Evolutionary conservation across 179 eudicot genomes (phyloP), one percentile per base, ranked within the genome.

Genomic region (Patellifolia procumbens): DNA sequence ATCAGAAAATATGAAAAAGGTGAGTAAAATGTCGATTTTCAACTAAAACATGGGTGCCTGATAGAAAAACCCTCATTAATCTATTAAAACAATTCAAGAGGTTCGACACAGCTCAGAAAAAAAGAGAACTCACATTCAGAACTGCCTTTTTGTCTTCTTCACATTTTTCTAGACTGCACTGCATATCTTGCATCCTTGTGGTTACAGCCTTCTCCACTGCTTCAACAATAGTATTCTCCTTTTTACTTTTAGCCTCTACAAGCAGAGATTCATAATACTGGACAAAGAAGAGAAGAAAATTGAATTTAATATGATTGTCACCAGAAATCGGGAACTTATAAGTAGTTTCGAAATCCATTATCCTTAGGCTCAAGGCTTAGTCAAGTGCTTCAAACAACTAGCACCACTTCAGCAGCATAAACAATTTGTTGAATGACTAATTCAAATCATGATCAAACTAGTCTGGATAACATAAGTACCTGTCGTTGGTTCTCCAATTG

Each of bases 401-500:
- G 45, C 68, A 29, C 68, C 56, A 60, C 3, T 60, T 74, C 19
- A 61, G 29, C 68, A 45, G 31, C 26, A 17, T 1, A 45, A 55
- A 49, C 35, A 31, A 53, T 8, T 52, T 8, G 7, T 12, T 35
- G 17, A 9, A 16, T 26, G 17, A 63, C 19, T 62, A 8, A 29
- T 32, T 48, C n/a, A 45, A 26, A 51, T 52, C 35, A 66, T 67
- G 59, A 61, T 8, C 20, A 58, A 60, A 37, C 55, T 24, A 64
- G 46, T 1, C 37, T 13, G 43, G 60, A 24, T 66, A n/a, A 26
- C 64, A 68, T 19, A 61, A 32, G 76, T 76, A 94, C 98, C 83
- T 86, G 91, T 88, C 98, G 87, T 75, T 92, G 94, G 72, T 86
- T 87, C 80, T 92, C 97, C 84, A 92, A 84, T 77, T 94, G 94